These are phyloP conservation scores for Tricholoma saponaceum DNA, from an alignment of 768 basidiomycete genomes.

Conservation along the genomic window DNA sequence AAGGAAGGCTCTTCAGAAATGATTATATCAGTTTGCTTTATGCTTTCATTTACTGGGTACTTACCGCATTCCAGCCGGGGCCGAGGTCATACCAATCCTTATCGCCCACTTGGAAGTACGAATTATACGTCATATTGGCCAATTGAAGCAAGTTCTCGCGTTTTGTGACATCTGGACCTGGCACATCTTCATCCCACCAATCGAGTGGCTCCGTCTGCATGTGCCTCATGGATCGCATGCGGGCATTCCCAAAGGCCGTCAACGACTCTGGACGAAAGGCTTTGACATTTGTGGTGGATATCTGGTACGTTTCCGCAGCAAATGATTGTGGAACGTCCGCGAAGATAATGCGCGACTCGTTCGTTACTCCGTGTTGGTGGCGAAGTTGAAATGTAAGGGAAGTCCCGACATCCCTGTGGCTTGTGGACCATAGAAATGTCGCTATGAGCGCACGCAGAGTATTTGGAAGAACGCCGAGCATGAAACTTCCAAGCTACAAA, in stretches of 20 bases:
- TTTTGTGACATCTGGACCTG: conserved; percentile 68
- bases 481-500: conserved; percentile 8
- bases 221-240: conserved; percentile 31
- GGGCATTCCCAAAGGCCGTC: conserved; percentile 31
- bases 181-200: conserved; percentile 66
- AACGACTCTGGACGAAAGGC: conserved; percentile 47
- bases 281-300: conserved; percentile 34
- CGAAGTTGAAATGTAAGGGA: conserved; percentile 58
- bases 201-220: conserved; percentile 35
- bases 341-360: conserved; percentile 55
- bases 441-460: conserved; percentile 39
- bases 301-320: conserved; percentile 31
- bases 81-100: conserved; percentile 71
- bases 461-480: conserved; percentile 35
- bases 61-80: conserved; percentile 57
- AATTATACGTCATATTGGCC: conserved; percentile 88
- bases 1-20: conserved; percentile 52
- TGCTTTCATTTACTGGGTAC: conserved; percentile 12
- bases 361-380: conserved; percentile 56
- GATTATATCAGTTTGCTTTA: background rate
- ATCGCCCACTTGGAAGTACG: conserved; percentile 56
- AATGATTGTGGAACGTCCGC: conserved; percentile 41
- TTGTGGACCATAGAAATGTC: conserved; percentile 34
- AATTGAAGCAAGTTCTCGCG: conserved; percentile 70
- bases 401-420: conserved; percentile 23